Percentiles rank a stretch among this genome's conserved stretches.
Conservation (phyloP, 495 filamentous ascomycete genomes). For the Trichoderma parareesei region DNA sequence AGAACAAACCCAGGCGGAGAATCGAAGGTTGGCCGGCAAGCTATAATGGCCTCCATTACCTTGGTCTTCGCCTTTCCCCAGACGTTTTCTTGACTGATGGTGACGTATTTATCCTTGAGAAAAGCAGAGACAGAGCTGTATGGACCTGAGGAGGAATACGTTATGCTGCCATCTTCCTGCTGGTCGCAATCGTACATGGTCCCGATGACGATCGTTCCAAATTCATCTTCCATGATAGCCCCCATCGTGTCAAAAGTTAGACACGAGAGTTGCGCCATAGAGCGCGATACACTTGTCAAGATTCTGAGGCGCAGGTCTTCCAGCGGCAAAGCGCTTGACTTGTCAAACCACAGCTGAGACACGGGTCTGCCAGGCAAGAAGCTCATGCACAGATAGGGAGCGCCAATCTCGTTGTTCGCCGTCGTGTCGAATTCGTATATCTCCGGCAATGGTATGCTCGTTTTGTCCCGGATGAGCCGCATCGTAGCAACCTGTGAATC, state of each 20-base stretch:
- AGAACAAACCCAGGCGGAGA: conserved; percentile 24
- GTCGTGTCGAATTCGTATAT: conserved; percentile 20
- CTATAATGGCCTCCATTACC: background rate
- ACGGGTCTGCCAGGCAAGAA: conserved; percentile 16
- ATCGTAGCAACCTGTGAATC: conserved; percentile 22
- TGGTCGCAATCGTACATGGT: background rate
- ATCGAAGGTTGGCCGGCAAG: background rate
- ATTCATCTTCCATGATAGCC: background rate
- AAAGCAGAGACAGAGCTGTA: background rate
- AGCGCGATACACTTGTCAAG: background rate
- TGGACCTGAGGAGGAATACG: background rate
- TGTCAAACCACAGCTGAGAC: conserved; percentile 13
- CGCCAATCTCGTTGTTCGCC: conserved; percentile 17
- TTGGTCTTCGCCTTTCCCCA: background rate
- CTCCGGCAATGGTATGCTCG: conserved; percentile 20
- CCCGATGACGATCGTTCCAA: background rate
- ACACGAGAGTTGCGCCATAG: background rate
- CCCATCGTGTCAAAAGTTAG: background rate
- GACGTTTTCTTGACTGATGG: background rate
- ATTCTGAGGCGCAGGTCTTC: background rate
- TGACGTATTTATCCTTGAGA: background rate
- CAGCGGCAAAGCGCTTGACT: background rate
- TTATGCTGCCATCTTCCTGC: background rate
- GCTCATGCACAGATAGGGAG: conserved; percentile 23
- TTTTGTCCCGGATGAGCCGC: conserved; percentile 18